Evolutionary conservation across 2,329 filamentous ascomycete species (phyloP).

Genomic region (Phyllosticta paracitricarpa): DNA sequence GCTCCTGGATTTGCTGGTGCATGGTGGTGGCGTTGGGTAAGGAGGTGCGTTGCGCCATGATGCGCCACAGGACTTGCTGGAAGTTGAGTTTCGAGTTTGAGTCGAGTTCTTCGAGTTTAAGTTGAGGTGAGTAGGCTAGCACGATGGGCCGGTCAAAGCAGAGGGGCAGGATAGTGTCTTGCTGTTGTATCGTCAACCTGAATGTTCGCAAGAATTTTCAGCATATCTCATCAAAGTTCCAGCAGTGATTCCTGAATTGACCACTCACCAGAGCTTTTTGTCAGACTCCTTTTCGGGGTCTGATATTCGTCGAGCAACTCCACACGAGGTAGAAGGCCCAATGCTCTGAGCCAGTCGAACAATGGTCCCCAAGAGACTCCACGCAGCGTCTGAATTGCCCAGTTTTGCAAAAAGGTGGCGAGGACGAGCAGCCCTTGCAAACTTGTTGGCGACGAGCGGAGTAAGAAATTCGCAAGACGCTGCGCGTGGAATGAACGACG

Average conservation of each 20-base stretch:
- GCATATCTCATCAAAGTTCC: not conserved
- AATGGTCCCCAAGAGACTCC: not conserved
- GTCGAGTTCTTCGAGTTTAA: not conserved
- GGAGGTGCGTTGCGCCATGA: not conserved
- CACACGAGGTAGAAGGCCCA: not conserved
- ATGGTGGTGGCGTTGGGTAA: not conserved
- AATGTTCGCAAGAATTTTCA: not conserved
- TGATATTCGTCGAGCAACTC: not conserved
- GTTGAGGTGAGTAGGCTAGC: not conserved
- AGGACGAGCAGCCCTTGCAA: conserved; percentile 2
- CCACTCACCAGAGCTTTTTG: not conserved
- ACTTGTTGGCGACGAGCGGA: not conserved
- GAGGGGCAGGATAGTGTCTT: conserved; percentile 1
- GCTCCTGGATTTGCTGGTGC: not conserved
- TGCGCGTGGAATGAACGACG: conserved; percentile 4
- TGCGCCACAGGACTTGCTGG: conserved; percentile 2
- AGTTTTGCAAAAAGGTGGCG: conserved; percentile 1
- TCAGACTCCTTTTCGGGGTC: not conserved
- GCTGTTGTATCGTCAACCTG: conserved; percentile 4
- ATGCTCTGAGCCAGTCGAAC: conserved; percentile 3
- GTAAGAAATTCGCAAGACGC: conserved; percentile 1
- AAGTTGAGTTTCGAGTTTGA: not conserved
- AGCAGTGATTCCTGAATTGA: not conserved
- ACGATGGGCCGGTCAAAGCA: conserved; percentile 4
- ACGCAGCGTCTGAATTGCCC: conserved; percentile 6